These are phyloP conservation scores for Takashimella koratensis DNA, from an alignment of 1,284 basidiomycete species.

Conservation along the genomic window DNA sequence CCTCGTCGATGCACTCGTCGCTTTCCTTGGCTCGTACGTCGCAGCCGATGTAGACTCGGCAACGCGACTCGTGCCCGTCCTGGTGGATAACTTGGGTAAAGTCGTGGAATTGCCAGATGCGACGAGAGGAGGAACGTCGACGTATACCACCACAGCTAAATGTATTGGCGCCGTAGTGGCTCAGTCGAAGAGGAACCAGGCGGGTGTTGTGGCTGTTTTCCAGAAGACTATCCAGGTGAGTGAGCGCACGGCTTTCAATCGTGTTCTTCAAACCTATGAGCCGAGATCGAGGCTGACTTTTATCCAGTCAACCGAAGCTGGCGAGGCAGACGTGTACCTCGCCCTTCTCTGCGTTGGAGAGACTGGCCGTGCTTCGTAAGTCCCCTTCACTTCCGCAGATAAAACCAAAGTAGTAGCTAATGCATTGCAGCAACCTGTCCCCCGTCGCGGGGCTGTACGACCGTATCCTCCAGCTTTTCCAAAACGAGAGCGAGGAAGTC, in stretches of 20 bases:
- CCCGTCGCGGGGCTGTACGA: constrained; percentile 70
- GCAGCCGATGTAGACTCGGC: constrained; percentile 73
- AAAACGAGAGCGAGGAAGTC: constrained; percentile 74
- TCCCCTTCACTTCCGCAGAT: too few species aligned
- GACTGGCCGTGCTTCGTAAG: constrained; percentile 78
- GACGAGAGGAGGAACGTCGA: constrained; percentile 43
- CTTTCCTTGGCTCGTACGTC: constrained; percentile 78
- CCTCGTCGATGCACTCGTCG: constrained; percentile 72
- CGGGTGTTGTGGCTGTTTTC: constrained; percentile 75
- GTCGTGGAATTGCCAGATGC: constrained; percentile 33
- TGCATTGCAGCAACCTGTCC: constrained; percentile 67
- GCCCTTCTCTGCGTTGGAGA: constrained; percentile 84
- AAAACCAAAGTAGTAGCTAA: too few species aligned
- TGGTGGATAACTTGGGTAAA: constrained; percentile 47
- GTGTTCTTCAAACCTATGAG: too few species aligned
- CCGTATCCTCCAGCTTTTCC: constrained; percentile 68
- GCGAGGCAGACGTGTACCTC: constrained; percentile 66
- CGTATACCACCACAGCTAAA: constrained; percentile 66
- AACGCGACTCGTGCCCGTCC: constrained; percentile 72
- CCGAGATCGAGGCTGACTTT: not conserved
- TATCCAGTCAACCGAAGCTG: constrained; percentile 63
- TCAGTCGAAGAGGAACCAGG: constrained; percentile 64
- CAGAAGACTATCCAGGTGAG: constrained; percentile 69
- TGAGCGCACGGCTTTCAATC: not conserved
- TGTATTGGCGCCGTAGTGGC: constrained; percentile 76